Percentiles rank a stretch among this genome's conserved stretches.
These are phyloP conservation scores for Cystofilobasidium capitatum DNA, from an alignment of 768 basidiomycete species.

Conservation along the genomic window DNA sequence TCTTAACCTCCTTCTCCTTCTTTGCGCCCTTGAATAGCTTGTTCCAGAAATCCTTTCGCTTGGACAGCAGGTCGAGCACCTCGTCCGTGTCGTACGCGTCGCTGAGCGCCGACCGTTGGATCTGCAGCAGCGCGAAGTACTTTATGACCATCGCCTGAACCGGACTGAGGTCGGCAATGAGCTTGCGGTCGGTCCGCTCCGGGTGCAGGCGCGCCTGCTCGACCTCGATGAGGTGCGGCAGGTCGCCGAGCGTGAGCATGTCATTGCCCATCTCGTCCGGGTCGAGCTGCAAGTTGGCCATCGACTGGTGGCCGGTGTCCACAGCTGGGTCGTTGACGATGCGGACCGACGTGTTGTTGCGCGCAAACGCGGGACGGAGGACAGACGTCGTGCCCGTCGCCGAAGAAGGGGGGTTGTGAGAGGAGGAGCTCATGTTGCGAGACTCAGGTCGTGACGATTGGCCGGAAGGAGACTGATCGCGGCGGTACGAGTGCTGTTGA, in stretches of 20 bases:
- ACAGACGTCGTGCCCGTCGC: constrained; percentile 38
- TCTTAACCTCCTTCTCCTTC: constrained; percentile 68
- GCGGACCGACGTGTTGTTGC: constrained; percentile 76
- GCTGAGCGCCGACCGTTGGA: constrained; percentile 66
- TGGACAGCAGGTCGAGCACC: constrained; percentile 83
- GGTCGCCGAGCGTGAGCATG: constrained; percentile 84
- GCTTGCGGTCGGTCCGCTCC: constrained; percentile 51
- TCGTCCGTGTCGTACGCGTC: constrained; percentile 80
- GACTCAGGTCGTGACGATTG: constrained; percentile 28
- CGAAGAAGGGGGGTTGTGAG: neutral
- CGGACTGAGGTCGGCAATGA: constrained; percentile 70
- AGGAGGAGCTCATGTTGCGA: constrained; percentile 15
- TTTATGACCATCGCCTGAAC: constrained; percentile 85
- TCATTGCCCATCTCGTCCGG: constrained; percentile 49
- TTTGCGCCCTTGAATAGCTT: constrained; percentile 73
- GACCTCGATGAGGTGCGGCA: constrained; percentile 82
- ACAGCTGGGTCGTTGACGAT: constrained; percentile 61
- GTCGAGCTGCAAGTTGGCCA: constrained; percentile 28
- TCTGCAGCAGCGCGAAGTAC: constrained; percentile 72
- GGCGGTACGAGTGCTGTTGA: constrained; percentile 35
- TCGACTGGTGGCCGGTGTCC: constrained; percentile 19
- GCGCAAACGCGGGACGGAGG: constrained; percentile 58
- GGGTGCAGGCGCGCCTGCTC: constrained; percentile 68
- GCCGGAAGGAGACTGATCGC: constrained; percentile 35
- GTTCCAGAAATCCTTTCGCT: constrained; percentile 93